Percentiles rank a stretch among this genome's conserved stretches.
Conservation (phyloP, 2,329 filamentous ascomycete species). For the Clathrospora elynae region DNA sequence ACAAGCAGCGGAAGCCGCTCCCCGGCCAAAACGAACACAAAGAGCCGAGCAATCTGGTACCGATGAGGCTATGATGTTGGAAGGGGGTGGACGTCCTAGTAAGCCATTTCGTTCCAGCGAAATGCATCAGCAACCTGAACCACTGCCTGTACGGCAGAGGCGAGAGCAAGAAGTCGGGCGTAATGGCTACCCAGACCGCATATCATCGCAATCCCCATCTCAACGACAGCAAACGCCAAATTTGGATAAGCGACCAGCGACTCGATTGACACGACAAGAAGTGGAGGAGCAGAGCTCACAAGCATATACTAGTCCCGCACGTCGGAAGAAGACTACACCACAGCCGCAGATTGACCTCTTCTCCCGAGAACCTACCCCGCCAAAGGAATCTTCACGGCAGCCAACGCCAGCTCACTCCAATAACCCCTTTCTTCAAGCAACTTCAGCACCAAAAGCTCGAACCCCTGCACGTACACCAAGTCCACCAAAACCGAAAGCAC, state of each 20-base stretch:
- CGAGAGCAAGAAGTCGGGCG: slow-evolving; percentile 29
- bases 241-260: slow-evolving; percentile 52
- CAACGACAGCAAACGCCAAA: slow-evolving; percentile 42
- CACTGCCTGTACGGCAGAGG: slow-evolving; percentile 29
- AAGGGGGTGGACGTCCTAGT: slow-evolving; percentile 65
- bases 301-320: slow-evolving; percentile 84
- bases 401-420: slow-evolving; percentile 46
- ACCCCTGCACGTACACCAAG: slow-evolving; percentile 50
- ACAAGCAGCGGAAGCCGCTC: slow-evolving; percentile 46
- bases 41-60: slow-evolving; percentile 44
- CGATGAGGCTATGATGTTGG: slow-evolving; percentile 75
- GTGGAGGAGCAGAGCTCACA: slow-evolving; percentile 81
- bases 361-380: slow-evolving; percentile 35
- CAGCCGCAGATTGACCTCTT: slow-evolving; percentile 64
- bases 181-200: slow-evolving; percentile 45
- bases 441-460: slow-evolving; percentile 31
- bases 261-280: slow-evolving; percentile 71
- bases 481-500: slow-evolving; percentile 54
- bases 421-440: slow-evolving; percentile 47
- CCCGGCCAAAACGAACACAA: slow-evolving; percentile 27
- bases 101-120: slow-evolving; percentile 43
- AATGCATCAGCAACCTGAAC: slow-evolving; percentile 29
- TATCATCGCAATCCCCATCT: slow-evolving; percentile 48
- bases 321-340: slow-evolving; percentile 71
- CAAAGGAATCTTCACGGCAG: slow-evolving; percentile 35